Base-by-base conservation (phyloP, 2,329 filamentous ascomycete genomes). In the Penicillium sclerotigenum region DNA sequence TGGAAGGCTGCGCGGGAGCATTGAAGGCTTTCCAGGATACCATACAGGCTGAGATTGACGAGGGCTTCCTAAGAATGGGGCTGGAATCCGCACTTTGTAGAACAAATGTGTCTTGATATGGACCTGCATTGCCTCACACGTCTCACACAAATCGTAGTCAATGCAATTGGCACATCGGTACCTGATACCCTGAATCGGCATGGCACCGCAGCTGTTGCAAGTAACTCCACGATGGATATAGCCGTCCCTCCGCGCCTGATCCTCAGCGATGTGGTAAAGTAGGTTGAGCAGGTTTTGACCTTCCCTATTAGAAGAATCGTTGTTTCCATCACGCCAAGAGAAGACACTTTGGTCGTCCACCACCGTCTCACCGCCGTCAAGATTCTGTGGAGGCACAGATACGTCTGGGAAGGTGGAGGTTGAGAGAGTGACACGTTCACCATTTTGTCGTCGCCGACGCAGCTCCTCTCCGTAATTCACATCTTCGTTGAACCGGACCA, bases 101-200 rank as follows among this genome's bases (percentile, higher is more conserved):
- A 99, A 97, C 43, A 97, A 84, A 73, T 99, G 94, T 1, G 91
- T 96, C 72, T 93, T 95, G 68, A 83, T 86, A 70, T 96, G 93
- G 5, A 89, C 84, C 56, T 79, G 73, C 64, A 79, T 75, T 16
- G 82, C 79, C 75, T 99, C 93, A 75, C 94, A 99, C 8, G 87
- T 87, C 70, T 97, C 91, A 77, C 94, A 99, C 2, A 99, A 84
- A 71, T 99, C 94, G 70, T 91, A 97, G 74, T 99, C 93, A 62
- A 90, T 86, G 71, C 94, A 99, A 76, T 99, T 97, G 65, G 91
- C 87, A 74, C 94, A 99, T 57, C 92, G 88, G 77, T 96, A 99
- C 55, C 94, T 85, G 58, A 96, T 88, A 16, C 94, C 94, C 50
- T 90, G 87, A 59, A 99, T 97, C 13, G 94, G 93, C 47, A 90